Base-by-base conservation (phyloP, 257 asterid species). In the Paraleonurus japonicus region DNA sequence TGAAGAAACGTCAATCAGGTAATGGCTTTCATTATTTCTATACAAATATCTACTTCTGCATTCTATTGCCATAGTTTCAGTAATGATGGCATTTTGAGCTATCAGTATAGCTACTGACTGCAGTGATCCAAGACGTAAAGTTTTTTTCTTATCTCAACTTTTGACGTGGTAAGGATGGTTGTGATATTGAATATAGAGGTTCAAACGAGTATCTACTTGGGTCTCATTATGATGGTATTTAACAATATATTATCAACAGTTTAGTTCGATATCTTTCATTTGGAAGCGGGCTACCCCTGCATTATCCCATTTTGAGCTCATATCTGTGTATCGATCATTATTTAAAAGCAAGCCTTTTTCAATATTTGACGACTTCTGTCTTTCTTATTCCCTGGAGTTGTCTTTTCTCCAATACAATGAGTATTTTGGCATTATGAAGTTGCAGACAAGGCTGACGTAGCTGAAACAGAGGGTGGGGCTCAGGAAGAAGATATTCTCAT, bases 1-100 rank as follows among this genome's bases (percentile, higher is more conserved):
- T 88, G 65, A 95, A 92, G 88, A 95, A 91, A 83, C 91, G 96
- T 47, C 97, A 88, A 70, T 45, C 92, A 62, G 98, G 98, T 89
- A 72, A 79, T 63, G 51, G 39, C 54, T 73, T 62, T 5, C 54
- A 30, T 65, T 58, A 20, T 57, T 58, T 72, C 75, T 60, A 39
- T 30, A 28, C 61, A 72, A 20, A 55, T 53, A 33, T 72, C 43
- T 33, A 33, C 72, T 76, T 55, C 70, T 26, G 39, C 47, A 51
- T 58, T 66, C 32, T 57, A 30, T 74, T 16, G 35, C 59, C 65
- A 26, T 53, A 62, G 48, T 65, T 32, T 64, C 8, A 61, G 59
- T 47, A 50, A 50, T 48, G 16, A 24, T 30, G 22, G 15, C 33
- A 30, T 58, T 64, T 60, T 74, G 2, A 8, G 48, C 55, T 2